Conservation (phyloP, 1,284 basidiomycete species). For the Cerrena zonata region DNA sequence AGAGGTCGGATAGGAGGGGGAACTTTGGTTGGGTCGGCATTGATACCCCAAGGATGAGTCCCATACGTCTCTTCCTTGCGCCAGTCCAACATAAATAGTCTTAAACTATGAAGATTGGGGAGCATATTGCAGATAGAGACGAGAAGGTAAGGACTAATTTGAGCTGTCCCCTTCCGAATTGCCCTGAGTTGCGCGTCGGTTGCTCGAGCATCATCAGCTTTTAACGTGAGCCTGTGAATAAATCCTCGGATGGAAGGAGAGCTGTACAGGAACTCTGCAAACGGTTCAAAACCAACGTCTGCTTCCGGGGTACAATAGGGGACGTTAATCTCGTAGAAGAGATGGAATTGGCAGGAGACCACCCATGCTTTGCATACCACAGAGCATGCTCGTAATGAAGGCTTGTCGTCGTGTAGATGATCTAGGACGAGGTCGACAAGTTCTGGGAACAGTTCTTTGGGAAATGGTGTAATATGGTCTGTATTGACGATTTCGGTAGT, state of each 20-base stretch:
- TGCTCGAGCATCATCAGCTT: not conserved
- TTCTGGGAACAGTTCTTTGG: constrained; percentile 8
- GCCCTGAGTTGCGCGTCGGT: not conserved
- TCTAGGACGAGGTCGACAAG: constrained; percentile 11
- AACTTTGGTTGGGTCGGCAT: not conserved
- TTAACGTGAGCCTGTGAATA: not conserved
- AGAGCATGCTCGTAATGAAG: constrained; percentile 8
- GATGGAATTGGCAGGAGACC: constrained; percentile 6
- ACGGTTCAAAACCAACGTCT: not conserved
- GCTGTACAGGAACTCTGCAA: constrained; percentile 1
- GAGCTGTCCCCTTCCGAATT: not conserved
- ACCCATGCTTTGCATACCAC: constrained; percentile 8
- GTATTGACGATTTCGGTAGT: not conserved
- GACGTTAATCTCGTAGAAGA: constrained; percentile 9
- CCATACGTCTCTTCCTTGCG: not conserved
- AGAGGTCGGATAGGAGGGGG: not conserved
- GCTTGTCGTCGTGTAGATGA: constrained; percentile 10
- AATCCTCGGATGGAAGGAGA: not conserved
- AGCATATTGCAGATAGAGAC: not conserved
- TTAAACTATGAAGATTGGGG: not conserved
- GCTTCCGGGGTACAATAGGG: not conserved
- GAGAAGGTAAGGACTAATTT: not conserved
- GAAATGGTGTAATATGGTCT: not conserved
- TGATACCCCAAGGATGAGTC: not conserved
- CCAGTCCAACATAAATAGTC: not conserved